Evolutionary conservation across 106 monocot genomes (phyloP).

Genomic region (Dendrobium officinale): DNA sequence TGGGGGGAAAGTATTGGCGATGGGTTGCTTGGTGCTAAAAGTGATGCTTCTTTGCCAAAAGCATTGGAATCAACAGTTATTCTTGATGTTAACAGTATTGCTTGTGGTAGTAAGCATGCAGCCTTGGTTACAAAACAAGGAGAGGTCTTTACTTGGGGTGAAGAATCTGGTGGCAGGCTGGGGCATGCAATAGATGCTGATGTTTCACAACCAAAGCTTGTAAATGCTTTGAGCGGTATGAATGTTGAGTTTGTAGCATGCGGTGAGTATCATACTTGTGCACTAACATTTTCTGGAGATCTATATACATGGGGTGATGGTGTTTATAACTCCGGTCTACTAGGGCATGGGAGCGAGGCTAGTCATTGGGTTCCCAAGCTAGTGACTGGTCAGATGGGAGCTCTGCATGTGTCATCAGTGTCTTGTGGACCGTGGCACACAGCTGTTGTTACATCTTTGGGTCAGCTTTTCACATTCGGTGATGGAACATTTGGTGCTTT

Average conservation of each 20-base stretch:
- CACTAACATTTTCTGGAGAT: conserved; percentile 64
- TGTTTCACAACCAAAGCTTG: conserved; percentile 50
- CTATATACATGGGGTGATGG: conserved; percentile 77
- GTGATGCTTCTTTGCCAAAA: conserved; percentile 46
- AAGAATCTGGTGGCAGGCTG: conserved; percentile 57
- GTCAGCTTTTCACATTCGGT: conserved; percentile 46
- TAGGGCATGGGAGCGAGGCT: conserved; percentile 44
- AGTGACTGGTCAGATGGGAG: conserved; percentile 37
- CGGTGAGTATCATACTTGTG: conserved; percentile 67
- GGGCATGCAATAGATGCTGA: conserved; percentile 53
- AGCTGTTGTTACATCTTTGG: conserved; percentile 34
- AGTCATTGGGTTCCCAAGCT: conserved; percentile 62
- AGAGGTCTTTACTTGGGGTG: conserved; percentile 76
- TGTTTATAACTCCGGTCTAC: conserved; percentile 29
- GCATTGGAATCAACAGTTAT: conserved; percentile 45
- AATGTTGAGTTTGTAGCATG: conserved; percentile 48
- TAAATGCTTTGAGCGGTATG: conserved; percentile 34
- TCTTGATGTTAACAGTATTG: conserved; percentile 42
- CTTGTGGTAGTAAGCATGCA: conserved; percentile 58
- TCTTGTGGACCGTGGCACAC: conserved; percentile 57
- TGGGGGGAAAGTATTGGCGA: conserved; percentile 47
- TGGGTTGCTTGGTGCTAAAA: conserved; percentile 24
- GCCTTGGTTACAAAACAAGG: conserved; percentile 59
- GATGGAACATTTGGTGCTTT: conserved; percentile 49
- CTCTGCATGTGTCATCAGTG: conserved; percentile 40